phyloP scores from a whole-genome alignment of 306 rosid genomes.

The Malus sylvestris region DNA sequence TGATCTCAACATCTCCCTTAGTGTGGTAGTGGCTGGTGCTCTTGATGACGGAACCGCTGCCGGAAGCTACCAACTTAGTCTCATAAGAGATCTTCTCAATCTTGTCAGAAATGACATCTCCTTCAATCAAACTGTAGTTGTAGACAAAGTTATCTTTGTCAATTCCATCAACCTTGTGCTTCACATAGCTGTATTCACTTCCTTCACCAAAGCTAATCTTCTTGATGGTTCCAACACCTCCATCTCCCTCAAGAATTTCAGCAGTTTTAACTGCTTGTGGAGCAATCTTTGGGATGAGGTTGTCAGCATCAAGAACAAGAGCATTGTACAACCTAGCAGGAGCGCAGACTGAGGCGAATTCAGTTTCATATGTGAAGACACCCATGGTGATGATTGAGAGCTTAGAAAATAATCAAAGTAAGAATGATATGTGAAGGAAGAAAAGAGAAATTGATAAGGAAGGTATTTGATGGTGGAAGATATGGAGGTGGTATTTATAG shows the following conservation, averaged over 20 bases:
- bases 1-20: not conserved
- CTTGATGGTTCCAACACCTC: constrained; percentile 45
- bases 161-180: constrained; percentile 25
- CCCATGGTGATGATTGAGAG: constrained; percentile 18
- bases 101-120: constrained; percentile 20
- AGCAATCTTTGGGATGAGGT: constrained; percentile 24
- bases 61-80: constrained; percentile 18
- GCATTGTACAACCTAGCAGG: not conserved
- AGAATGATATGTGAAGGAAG: not conserved
- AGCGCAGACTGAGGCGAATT: not conserved
- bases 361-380: constrained; percentile 6
- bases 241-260: constrained; percentile 36
- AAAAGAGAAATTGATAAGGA: no score
- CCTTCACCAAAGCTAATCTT: constrained; percentile 11
- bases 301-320: constrained; percentile 2
- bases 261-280: constrained; percentile 10
- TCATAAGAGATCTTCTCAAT: constrained; percentile 35
- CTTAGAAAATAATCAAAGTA: no score
- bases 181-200: not conserved
- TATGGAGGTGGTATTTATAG: no score
- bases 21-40: not conserved
- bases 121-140: constrained; percentile 37
- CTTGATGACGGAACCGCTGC: constrained; percentile 34
- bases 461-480: no score
- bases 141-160: constrained; percentile 29